Percentiles rank a stretch among this genome's conserved stretches.
Evolutionary conservation across 129 eudicot genomes (phyloP).

Genomic region (Saussurea involucrata): DNA sequence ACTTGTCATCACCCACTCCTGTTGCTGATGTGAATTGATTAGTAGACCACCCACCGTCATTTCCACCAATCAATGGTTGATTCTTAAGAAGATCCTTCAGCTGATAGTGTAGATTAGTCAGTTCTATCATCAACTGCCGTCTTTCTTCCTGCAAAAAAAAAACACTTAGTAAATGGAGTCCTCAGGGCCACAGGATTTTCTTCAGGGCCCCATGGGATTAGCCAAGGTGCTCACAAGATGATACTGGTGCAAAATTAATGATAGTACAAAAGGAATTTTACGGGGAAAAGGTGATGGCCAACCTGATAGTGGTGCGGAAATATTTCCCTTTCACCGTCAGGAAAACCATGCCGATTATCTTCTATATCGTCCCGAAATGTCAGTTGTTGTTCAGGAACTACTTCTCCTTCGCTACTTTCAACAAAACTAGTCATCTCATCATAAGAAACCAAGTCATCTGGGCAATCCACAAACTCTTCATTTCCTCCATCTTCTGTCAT

Average conservation of each 20-base stretch:
- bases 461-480: slow-evolving; percentile 92
- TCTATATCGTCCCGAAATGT: slow-evolving; percentile 26
- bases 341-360: slow-evolving; percentile 20
- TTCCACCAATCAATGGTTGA: slow-evolving; percentile 21
- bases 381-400: slow-evolving; percentile 14
- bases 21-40: slow-evolving; percentile 13
- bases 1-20: slow-evolving; percentile 15
- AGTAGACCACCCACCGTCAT: slow-evolving; percentile 16
- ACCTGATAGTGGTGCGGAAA: slow-evolving; percentile 58
- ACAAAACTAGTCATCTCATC: slow-evolving; percentile 14
- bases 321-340: slow-evolving; percentile 40
- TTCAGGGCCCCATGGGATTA: not conserved
- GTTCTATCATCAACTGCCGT: slow-evolving; percentile 37
- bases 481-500: slow-evolving; percentile 66
- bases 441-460: slow-evolving; percentile 58
- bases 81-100: slow-evolving; percentile 28
- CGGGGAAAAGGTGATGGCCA: not conserved
- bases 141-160: slow-evolving; percentile 62
- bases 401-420: slow-evolving; percentile 29
- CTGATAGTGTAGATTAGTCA: slow-evolving; percentile 37
- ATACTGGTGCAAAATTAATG: not conserved
- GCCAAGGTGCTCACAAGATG: not conserved
- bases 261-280: not conserved
- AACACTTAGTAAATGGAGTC: too few relatives aligned
- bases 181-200: not conserved